Conservation (phyloP, 805 yeast genomes). For the Metschnikowia matae region DNA sequence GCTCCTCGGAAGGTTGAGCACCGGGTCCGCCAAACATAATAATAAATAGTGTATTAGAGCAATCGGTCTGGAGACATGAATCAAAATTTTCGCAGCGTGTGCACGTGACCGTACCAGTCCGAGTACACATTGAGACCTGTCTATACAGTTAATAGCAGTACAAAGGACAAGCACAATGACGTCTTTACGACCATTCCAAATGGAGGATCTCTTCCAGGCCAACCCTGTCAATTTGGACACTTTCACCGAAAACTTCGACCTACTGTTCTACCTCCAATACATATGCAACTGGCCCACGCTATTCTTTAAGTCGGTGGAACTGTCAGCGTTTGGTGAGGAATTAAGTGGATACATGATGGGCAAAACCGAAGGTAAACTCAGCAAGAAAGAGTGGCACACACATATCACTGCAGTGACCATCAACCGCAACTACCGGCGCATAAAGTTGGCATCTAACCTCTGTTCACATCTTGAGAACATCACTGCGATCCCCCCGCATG, state of each 20-base stretch:
- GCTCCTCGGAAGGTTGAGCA: slow-evolving; percentile 53
- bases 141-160: not conserved
- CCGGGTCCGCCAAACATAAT: slow-evolving; percentile 48
- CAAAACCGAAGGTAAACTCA: slow-evolving; percentile 78
- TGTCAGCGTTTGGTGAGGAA: slow-evolving; percentile 2
- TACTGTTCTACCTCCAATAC: slow-evolving; percentile 80
- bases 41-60: not conserved
- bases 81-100: slow-evolving; percentile 1
- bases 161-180: slow-evolving; percentile 52
- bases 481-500: slow-evolving; percentile 67
- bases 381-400: slow-evolving; percentile 83
- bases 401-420: slow-evolving; percentile 96
- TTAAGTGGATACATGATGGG: slow-evolving; percentile 85
- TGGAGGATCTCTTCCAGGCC: slow-evolving; percentile 71
- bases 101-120: not conserved
- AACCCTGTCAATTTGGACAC: slow-evolving; percentile 82
- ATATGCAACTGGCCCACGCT: slow-evolving; percentile 83
- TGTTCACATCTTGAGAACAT: slow-evolving; percentile 70
- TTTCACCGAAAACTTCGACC: slow-evolving; percentile 85
- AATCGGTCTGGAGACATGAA: not conserved
- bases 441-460: slow-evolving; percentile 79
- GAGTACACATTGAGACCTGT: not conserved
- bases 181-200: slow-evolving; percentile 80
- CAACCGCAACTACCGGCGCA: slow-evolving; percentile 72
- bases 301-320: slow-evolving; percentile 68